These are phyloP conservation scores for Circinella minor DNA, from an alignment of 371 early-diverging fungal genomes.

Conservation along the genomic window DNA sequence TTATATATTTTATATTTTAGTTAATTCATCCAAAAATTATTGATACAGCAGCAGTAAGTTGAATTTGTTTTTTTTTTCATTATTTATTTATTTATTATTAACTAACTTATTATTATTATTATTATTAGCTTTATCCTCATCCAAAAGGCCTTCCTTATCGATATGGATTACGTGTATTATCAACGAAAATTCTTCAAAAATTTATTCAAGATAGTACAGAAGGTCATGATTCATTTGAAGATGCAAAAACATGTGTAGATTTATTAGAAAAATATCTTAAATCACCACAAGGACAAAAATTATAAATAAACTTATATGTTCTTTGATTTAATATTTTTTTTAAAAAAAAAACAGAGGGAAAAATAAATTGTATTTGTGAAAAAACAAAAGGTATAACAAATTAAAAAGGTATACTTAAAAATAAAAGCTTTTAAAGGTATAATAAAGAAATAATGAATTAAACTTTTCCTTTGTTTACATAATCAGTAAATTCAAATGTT, in stretches of 20 bases:
- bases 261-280: slow-evolving; percentile 27
- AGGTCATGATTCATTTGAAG: slow-evolving; percentile 65
- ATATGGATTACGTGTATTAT: slow-evolving; percentile 38
- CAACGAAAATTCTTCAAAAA: slow-evolving; percentile 35
- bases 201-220: slow-evolving; percentile 59
- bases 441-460: neutral
- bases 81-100: neutral
- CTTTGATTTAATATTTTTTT: neutral
- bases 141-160: slow-evolving; percentile 50
- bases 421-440: too few relatives aligned
- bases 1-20: slow-evolving; percentile 8
- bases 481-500: slow-evolving; percentile 49
- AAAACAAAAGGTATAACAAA: too few relatives aligned
- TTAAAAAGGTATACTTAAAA: too few relatives aligned
- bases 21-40: slow-evolving; percentile 44
- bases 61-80: neutral
- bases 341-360: too few relatives aligned
- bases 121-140: slow-evolving; percentile 46
- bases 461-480: slow-evolving; percentile 12
- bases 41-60: slow-evolving; percentile 51
- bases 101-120: neutral
- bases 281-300: neutral
- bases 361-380: too few relatives aligned
- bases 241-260: slow-evolving; percentile 61
- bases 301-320: neutral